Base-by-base conservation (phyloP, 106 monocot genomes). In the Vanilla planifolia region DNA sequence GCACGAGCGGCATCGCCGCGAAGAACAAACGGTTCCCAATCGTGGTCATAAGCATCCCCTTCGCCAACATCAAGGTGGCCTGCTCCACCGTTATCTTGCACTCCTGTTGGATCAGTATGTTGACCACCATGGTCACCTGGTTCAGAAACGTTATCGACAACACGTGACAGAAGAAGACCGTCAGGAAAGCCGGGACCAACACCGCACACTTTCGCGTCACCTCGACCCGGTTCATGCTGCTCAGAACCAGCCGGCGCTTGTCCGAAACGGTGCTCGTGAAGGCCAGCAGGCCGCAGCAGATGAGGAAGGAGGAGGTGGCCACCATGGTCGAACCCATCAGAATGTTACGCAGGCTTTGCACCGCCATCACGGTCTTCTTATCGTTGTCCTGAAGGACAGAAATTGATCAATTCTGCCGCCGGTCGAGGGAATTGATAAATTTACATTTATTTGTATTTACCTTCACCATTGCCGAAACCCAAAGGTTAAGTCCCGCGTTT, bases 371-470 rank as follows among this genome's bases (percentile, higher is more conserved):
- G 16, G 63, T 71, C 63, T 71, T 71, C 51, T 71, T 71, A 25
- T 71, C 71, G 32, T 56, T 71, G 41, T 71, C 71, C 63, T 71
- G 72, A 7, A 55, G 25, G n/a, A n/a, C n/a, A n/a, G n/a, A n/a
- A n/a, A n/a, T n/a, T n/a, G n/a, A n/a, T n/a, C n/a, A n/a, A n/a
- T n/a, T n/a, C n/a, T n/a, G n/a, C n/a, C n/a, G n/a, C n/a, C n/a
- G n/a, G n/a, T n/a, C n/a, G n/a, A n/a, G n/a, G n/a, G n/a, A n/a
- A n/a, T n/a, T n/a, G n/a, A n/a, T n/a, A n/a, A n/a, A n/a, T n/a
- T n/a, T n/a, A n/a, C n/a, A n/a, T n/a, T n/a, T n/a, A n/a, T n/a
- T n/a, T n/a, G n/a, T n/a, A n/a, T n/a, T 16, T 43, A 67, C 67
- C 57, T 67, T 67, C 19, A 67, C 8, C 57, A 67, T 57, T 1